A percentile compares a stretch with the other conserved stretches of the same genome.
These are phyloP conservation scores for Senecio squalidus DNA, from an alignment of 140 eudicot genomes.

Conservation along the genomic window DNA sequence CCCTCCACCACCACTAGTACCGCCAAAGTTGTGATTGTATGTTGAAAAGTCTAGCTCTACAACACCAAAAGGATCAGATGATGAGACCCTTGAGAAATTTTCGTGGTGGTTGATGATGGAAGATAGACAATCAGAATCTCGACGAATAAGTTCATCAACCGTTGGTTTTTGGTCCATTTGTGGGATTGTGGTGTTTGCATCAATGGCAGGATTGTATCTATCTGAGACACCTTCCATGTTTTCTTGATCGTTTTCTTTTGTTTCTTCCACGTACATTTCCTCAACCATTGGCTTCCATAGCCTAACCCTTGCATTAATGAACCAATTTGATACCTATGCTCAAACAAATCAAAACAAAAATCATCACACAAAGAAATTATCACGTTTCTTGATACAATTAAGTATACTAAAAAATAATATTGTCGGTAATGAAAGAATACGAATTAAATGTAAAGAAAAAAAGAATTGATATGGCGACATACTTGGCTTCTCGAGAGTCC, in stretches of 20 bases:
- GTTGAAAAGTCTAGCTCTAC: conserved; percentile 70
- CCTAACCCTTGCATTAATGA: conserved; percentile 97
- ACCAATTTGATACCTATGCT: conserved; percentile 88
- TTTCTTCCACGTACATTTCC: conserved; percentile 93
- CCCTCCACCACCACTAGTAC: conserved; percentile 37
- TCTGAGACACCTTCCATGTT: conserved; percentile 34
- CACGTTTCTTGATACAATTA: too few relatives aligned
- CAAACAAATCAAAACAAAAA: conserved; percentile 8
- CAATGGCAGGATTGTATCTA: conserved; percentile 24
- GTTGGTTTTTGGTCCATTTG: conserved; percentile 70
- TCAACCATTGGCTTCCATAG: conserved; percentile 99
- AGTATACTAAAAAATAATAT: conserved; percentile 4
- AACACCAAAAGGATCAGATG: conserved; percentile 43
- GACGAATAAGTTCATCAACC: conserved; percentile 54
- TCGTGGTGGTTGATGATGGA: conserved; percentile 65
- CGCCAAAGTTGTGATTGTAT: conserved; percentile 49
- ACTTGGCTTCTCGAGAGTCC: conserved; percentile 99
- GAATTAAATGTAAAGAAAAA: not conserved
- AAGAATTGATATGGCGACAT: conserved; percentile 24
- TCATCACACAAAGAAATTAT: not conserved
- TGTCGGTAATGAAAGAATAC: conserved; percentile 6
- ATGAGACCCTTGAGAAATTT: conserved; percentile 38
- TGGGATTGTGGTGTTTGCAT: conserved; percentile 21
- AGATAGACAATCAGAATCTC: conserved; percentile 77
- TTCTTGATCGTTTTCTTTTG: conserved; percentile 48